These are phyloP conservation scores for Microbotryomycetes sp. DNA, from an alignment of 1,284 basidiomycete genomes.

Conservation along the genomic window DNA sequence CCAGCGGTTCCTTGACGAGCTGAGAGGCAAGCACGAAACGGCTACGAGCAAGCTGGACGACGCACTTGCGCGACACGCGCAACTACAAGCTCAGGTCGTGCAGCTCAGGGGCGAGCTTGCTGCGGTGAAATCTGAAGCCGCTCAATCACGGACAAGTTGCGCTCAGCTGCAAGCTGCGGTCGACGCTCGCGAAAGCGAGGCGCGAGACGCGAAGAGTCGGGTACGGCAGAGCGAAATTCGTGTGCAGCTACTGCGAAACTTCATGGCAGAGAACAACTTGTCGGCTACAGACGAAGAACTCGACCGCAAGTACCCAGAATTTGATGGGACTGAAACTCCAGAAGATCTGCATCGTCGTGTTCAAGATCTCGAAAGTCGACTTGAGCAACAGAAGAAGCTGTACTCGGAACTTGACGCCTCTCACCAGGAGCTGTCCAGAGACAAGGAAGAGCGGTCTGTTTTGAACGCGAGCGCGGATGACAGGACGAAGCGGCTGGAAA, in stretches of 20 bases:
- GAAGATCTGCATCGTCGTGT: constrained; percentile 63
- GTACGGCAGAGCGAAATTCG: constrained; percentile 67
- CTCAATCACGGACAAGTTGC: constrained; percentile 61
- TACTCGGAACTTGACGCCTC: constrained; percentile 19
- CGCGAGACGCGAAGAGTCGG: constrained; percentile 60
- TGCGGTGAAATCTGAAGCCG: constrained; percentile 67
- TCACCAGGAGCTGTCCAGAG: neutral
- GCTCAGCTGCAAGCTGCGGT: constrained; percentile 48
- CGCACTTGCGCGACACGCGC: constrained; percentile 28
- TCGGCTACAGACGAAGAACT: constrained; percentile 59
- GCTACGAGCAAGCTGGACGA: constrained; percentile 44
- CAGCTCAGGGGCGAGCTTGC: constrained; percentile 68
- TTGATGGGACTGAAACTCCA: constrained; percentile 48
- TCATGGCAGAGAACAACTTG: constrained; percentile 82
- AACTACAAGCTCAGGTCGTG: constrained; percentile 63
- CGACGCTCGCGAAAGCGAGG: constrained; percentile 60
- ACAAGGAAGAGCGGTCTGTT: neutral
- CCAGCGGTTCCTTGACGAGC: constrained; percentile 68
- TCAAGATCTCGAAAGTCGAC: constrained; percentile 63
- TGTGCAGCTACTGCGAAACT: constrained; percentile 70
- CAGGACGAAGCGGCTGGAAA: constrained; percentile 19
- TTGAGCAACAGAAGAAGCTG: constrained; percentile 43
- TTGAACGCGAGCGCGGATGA: constrained; percentile 13
- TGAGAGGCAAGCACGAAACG: constrained; percentile 61
- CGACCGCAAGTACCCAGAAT: constrained; percentile 44